Percentiles rank a stretch among this genome's conserved stretches.
These are phyloP conservation scores for Pleurozium schreberi DNA, from an alignment of 225 moss, liverwort and hornwort genomes.

Conservation along the genomic window DNA sequence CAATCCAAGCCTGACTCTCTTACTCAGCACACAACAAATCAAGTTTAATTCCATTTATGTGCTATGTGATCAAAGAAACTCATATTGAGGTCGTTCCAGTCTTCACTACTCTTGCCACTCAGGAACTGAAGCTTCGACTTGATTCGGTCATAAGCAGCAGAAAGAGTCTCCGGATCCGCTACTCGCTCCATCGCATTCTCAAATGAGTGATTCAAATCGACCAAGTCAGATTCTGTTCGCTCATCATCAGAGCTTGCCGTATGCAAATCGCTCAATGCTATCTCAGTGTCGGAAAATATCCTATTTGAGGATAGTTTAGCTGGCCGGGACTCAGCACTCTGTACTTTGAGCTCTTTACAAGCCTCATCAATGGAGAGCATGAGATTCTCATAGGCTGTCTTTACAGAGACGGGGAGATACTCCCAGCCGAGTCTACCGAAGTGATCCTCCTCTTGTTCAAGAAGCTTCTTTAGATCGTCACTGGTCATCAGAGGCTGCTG, in stretches of 20 bases:
- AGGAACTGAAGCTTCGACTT: constrained; percentile 23
- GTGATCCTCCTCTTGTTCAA: constrained; percentile 42
- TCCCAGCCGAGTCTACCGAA: constrained; percentile 48
- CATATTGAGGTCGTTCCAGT: constrained; percentile 11
- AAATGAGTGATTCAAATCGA: background rate
- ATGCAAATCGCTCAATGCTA: background rate
- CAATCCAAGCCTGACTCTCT: too few relatives aligned
- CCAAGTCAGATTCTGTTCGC: background rate
- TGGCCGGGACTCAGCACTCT: background rate
- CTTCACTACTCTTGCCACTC: constrained; percentile 18
- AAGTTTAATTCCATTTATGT: too few relatives aligned
- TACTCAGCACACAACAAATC: too few relatives aligned
- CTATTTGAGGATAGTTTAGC: background rate
- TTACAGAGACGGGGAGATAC: constrained; percentile 24
- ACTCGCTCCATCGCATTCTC: constrained; percentile 18
- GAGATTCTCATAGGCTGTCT: constrained; percentile 35
- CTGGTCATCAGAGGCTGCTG: constrained; percentile 8
- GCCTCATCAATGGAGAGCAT: constrained; percentile 32
- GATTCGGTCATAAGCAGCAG: constrained; percentile 25
- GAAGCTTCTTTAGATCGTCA: constrained; percentile 25
- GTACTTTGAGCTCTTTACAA: constrained; percentile 23
- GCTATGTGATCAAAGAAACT: constrained; percentile 15
- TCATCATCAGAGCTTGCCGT: background rate
- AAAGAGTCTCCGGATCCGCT: constrained; percentile 9
- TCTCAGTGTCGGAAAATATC: background rate